Evolutionary conservation across 2,329 filamentous ascomycete genomes (phyloP).

Genomic region (Paecilomyces niveus): DNA sequence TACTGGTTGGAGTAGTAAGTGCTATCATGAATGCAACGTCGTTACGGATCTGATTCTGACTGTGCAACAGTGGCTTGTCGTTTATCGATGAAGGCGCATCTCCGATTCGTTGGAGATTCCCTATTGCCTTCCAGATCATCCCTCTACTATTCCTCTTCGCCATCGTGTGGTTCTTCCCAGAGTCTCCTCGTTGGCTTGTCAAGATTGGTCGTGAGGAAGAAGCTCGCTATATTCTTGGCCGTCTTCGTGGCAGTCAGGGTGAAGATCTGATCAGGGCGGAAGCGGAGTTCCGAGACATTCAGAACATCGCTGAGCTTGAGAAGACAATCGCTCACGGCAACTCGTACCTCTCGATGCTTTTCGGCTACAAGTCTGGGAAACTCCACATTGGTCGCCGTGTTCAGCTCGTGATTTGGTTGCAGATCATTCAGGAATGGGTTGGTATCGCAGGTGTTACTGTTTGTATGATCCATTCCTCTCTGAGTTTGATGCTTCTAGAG

Average conservation of each 20-base stretch:
- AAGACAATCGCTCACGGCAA: conserved; percentile 45
- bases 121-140: conserved; percentile 63
- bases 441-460: conserved; percentile 64
- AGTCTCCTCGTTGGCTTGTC: conserved; percentile 53
- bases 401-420: conserved; percentile 63
- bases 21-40: not conserved
- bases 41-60: conserved; percentile 6
- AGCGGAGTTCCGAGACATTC: conserved; percentile 62
- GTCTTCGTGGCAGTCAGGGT: conserved; percentile 54
- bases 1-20: conserved; percentile 54
- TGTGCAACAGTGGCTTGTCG: conserved; percentile 43
- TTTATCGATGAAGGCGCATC: conserved; percentile 54
- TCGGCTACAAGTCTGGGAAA: conserved; percentile 58
- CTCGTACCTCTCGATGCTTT: conserved; percentile 60
- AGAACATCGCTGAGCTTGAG: conserved; percentile 56
- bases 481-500: conserved; percentile 27
- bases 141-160: conserved; percentile 52
- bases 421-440: conserved; percentile 65
- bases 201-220: conserved; percentile 62
- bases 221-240: conserved; percentile 56
- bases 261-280: conserved; percentile 50
- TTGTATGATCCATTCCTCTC: conserved; percentile 24
- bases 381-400: conserved; percentile 61
- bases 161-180: conserved; percentile 60
- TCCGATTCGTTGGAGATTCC: conserved; percentile 60